Base-by-base conservation (phyloP, 768 basidiomycete species). In the Asterophora parasitica region DNA sequence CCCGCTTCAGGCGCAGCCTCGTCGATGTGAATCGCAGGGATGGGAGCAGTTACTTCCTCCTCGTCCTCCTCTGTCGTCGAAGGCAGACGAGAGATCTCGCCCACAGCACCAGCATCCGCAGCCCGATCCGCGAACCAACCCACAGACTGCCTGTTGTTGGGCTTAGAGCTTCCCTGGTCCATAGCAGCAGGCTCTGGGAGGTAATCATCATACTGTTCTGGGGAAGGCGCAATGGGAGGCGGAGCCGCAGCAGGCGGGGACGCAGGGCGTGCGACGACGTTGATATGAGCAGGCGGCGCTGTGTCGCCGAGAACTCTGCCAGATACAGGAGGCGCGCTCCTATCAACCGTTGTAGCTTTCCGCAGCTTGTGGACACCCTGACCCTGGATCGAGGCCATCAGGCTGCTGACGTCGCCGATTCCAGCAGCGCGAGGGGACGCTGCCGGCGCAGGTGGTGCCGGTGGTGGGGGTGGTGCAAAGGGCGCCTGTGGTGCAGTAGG, bases 51-150 rank as follows among this genome's bases (percentile, higher is more conserved):
- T 8, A 44, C 70, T 33, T 67, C 69, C 31, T 81, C 81, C 19
- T 86, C 87, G 1, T 79, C 78, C 49, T 85, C 88, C 50, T 83
- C 82, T 5, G 52, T 64, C 33, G 76, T 83, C 19, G 77, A 65
- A 30, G 82, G 76, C 55, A 84, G 61, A 39, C 63, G 68, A 44
- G 65, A 69, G 26, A 69, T 58, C 37, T 59, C 60, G 16, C 11
- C 33, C 19, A 13, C 23, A 28, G 5, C 59, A 30, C 73, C 76
- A 31, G 69, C 69, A 68, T 95, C 84, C 32, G 85, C 87, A 10
- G 94, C 92, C 10, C 95, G 74, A 27, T 85, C 86, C 42, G 83
- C 78, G 61, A 90, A 92, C 94, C 94, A 98, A 58, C 92, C 93
- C 3, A 95, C 85, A 6, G 84, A 86, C 64, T 92, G 86, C 50